Conservation (phyloP, 345 rosid species). For the Garcia nutans region DNA sequence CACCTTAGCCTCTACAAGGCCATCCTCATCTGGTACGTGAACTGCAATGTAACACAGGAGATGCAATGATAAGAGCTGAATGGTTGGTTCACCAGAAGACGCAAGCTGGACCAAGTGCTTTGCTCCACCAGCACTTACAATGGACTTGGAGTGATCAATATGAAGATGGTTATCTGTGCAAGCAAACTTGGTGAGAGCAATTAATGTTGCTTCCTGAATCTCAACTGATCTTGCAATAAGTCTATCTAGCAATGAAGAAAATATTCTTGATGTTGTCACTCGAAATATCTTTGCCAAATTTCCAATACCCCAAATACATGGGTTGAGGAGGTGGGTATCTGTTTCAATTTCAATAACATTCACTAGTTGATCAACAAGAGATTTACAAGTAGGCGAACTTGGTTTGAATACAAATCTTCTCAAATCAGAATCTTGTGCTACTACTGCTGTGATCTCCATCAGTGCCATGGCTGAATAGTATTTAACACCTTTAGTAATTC, state of each 20-base stretch:
- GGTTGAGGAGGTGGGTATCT: constrained; percentile 62
- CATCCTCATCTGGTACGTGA: constrained; percentile 84
- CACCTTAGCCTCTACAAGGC: constrained; percentile 65
- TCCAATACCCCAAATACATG: constrained; percentile 74
- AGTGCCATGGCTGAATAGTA: constrained; percentile 76
- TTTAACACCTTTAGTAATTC: constrained; percentile 28
- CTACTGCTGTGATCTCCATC: constrained; percentile 86
- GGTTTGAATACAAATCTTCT: constrained; percentile 89
- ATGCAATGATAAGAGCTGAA: constrained; percentile 23
- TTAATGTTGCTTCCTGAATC: constrained; percentile 56
- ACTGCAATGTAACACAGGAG: constrained; percentile 71
- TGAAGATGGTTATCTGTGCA: constrained; percentile 70
- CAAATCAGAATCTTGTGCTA: constrained; percentile 68
- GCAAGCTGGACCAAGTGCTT: constrained; percentile 36
- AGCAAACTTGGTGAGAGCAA: constrained; percentile 76
- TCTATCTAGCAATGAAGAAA: too few species aligned
- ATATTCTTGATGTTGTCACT: constrained; percentile 76
- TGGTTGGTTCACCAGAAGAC: too few species aligned
- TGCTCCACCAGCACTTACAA: constrained; percentile 69
- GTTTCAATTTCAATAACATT: constrained; percentile 51
- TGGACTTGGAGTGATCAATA: constrained; percentile 72
- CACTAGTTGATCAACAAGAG: constrained; percentile 67
- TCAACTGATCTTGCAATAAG: constrained; percentile 17
- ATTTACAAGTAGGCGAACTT: constrained; percentile 76
- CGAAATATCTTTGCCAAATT: constrained; percentile 81